These are phyloP conservation scores for Talaromyces sp. DNA, from an alignment of 2,329 filamentous ascomycete species.

Conservation along the genomic window DNA sequence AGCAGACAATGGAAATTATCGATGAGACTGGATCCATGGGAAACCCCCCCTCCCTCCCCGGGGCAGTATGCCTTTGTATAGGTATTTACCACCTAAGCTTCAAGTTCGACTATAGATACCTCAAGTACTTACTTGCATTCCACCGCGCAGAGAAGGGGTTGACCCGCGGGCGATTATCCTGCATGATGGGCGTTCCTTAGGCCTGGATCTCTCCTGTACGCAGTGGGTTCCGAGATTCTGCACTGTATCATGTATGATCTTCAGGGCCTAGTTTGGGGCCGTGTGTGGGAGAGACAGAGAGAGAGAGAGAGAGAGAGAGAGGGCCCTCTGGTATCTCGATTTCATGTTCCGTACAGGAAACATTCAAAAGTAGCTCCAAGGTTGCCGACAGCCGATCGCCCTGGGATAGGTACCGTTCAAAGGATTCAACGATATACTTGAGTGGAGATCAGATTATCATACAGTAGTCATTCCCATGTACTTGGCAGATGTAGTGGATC, in stretches of 20 bases:
- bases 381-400: background rate
- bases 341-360: no score
- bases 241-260: constrained; percentile 3
- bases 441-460: background rate
- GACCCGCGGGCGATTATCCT: no score
- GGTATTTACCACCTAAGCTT: no score
- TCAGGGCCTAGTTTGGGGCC: constrained; percentile 5
- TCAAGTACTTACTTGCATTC: no score
- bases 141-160: no score
- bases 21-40: background rate
- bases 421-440: background rate
- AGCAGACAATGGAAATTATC: background rate
- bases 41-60: background rate
- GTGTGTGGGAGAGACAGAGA: background rate
- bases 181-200: no score
- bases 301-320: background rate
- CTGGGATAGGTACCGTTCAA: background rate
- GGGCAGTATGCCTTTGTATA: no score
- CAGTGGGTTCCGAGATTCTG: background rate
- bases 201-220: background rate
- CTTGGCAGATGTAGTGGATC: no score
- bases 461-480: no score
- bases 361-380: background rate
- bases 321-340: no score
- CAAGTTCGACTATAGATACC: no score